Evolutionary conservation across 345 rosid genomes (phyloP), one percentile per base, ranked within the genome.

Genomic region (Linum lewisii): DNA sequence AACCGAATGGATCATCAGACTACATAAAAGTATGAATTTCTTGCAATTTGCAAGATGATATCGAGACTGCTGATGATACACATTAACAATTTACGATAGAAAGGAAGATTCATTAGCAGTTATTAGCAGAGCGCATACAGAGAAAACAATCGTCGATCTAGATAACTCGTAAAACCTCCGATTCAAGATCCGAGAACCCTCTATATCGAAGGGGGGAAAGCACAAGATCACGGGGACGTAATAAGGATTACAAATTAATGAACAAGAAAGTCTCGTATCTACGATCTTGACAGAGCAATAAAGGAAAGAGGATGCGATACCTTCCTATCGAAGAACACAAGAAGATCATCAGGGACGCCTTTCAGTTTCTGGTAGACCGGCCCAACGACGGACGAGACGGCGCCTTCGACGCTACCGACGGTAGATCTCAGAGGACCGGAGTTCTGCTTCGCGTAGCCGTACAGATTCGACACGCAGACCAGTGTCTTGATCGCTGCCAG

Each of bases 351-450:
- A 5, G 98, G 96, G n/a, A 82, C 74, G 67, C 66, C 78, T 54
- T 80, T 84, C 59, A 83, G 59, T 63, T 80, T 86, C 25, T 74
- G 59, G 67, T 71, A 85, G 29, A 92, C 88, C 3, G 98, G 98
- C 1, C 77, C 65, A 6, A 86, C 74, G 53, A 83, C 77, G 66
- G 93, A 15, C 24, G 82, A 70, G 23, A 88, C 93, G 15, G 87
- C 79, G 0, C 78, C 76, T 71, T 88, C 98, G 0, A 86, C 93
- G 10, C 78, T 81, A 1, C 71, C 81, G 4, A 88, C 85, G 1
- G 96, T 65, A 29, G 96, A 73, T 64, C 82, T 78, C 51, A 92
- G 69, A 10, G 93, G 86, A 20, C 96, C 98, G 11, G 90, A 84
- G 79, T 80, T 88, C 58, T 71, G 76, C 68, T 88, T 92, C 2